Conservation (phyloP, 2,329 filamentous ascomycete genomes). For the Sarocladium brachiariae region DNA sequence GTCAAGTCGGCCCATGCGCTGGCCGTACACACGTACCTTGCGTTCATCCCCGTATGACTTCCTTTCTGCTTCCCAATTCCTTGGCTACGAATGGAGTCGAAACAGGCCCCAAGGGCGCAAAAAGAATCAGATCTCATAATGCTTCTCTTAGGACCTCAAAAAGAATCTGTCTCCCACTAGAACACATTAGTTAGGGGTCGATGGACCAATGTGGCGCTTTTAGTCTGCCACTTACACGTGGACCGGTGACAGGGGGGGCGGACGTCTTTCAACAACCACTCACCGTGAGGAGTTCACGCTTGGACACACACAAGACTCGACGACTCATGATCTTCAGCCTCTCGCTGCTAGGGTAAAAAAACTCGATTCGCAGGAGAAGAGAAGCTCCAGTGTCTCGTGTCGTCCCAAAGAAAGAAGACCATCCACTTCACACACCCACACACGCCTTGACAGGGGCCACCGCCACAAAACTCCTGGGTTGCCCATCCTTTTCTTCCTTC, state of each 20-base stretch:
- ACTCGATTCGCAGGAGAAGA: no score
- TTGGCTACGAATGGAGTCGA: no score
- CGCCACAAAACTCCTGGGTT: background rate
- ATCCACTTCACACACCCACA: background rate
- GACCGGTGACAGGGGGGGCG: background rate
- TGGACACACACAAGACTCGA: background rate
- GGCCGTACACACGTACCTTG: background rate
- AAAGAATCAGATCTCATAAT: no score
- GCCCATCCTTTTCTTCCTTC: background rate
- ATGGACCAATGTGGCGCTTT: constrained; percentile 9
- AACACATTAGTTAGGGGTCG: no score
- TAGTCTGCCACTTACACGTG: constrained; percentile 10
- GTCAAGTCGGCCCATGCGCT: no score
- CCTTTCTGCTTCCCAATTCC: background rate
- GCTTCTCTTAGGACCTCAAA: no score
- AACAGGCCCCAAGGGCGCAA: no score
- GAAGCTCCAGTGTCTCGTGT: background rate
- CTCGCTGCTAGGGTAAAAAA: constrained; percentile 4
- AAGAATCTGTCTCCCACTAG: no score
- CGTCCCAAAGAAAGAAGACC: no score
- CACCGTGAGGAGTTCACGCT: constrained; percentile 1
- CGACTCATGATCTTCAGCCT: background rate
- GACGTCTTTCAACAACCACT: background rate
- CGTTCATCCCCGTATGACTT: background rate
- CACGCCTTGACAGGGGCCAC: background rate